Evolutionary conservation across 1,139 yeast genomes (phyloP).

Genomic region (Yamadazyma atlantica): DNA sequence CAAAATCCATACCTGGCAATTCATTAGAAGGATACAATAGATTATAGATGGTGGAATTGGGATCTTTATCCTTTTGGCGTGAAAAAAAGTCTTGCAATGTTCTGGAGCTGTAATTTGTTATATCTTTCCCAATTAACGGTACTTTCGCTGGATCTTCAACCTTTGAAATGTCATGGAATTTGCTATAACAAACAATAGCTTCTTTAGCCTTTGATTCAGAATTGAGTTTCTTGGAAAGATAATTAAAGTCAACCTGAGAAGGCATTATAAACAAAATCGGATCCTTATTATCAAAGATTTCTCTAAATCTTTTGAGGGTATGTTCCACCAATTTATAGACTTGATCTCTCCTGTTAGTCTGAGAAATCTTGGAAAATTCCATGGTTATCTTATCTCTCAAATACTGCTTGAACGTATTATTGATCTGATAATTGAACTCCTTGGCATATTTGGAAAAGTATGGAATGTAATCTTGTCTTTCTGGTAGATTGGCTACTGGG

Average conservation of each 20-base stretch:
- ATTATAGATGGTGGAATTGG: neutral
- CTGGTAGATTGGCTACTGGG: conserved; percentile 1
- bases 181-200: conserved; percentile 2
- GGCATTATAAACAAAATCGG: conserved; percentile 21
- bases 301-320: conserved; percentile 8
- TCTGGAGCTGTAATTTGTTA: neutral
- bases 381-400: conserved; percentile 1
- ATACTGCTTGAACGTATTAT: conserved; percentile 1
- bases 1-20: conserved; percentile 18
- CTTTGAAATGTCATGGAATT: neutral
- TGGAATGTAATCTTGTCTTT: conserved; percentile 1
- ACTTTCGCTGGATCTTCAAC: neutral
- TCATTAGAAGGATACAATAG: conserved; percentile 15
- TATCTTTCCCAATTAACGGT: neutral
- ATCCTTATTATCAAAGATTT: conserved; percentile 6
- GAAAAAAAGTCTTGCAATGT: neutral
- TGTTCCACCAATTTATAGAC: conserved; percentile 1
- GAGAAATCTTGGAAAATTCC: neutral
- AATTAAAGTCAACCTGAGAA: conserved; percentile 8
- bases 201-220: neutral
- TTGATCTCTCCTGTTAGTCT: neutral
- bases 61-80: neutral
- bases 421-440: neutral
- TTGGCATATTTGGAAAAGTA: neutral
- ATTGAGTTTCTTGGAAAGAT: conserved; percentile 2